Percentiles rank a stretch among this genome's conserved stretches.
Evolutionary conservation across 345 rosid genomes (phyloP).

Genomic region (Abelmoschus esculentus): DNA sequence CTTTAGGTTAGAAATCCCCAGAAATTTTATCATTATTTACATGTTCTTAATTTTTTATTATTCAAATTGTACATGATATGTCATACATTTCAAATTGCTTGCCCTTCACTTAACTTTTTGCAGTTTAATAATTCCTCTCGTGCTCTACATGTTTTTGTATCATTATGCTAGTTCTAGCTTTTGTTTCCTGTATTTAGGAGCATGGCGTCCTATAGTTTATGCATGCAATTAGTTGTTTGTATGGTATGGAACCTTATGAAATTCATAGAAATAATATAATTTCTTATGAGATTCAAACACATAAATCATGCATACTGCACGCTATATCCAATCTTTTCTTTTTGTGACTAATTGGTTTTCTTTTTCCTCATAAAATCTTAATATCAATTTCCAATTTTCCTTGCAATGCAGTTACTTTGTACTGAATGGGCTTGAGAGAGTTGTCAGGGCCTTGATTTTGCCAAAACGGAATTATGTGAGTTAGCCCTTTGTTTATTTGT

Average conservation of each 20-base stretch:
- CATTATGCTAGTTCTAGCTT: not conserved
- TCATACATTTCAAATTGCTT: conserved; percentile 7
- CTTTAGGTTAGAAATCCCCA: not conserved
- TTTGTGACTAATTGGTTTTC: not conserved
- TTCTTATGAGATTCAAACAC: not conserved
- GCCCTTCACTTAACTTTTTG: not conserved
- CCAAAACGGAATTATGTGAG: conserved; percentile 94
- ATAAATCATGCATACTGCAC: not conserved
- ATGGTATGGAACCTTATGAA: not conserved
- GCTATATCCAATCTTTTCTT: not conserved
- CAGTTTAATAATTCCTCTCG: not conserved
- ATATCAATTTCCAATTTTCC: conserved; percentile 5
- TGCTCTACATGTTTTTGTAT: not conserved
- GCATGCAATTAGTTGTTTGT: not conserved
- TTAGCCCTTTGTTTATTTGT: not conserved
- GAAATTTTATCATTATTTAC: not conserved
- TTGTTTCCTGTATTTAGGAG: not conserved
- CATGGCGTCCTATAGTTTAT: not conserved
- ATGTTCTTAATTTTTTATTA: not conserved
- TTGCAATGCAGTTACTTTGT: conserved; percentile 58
- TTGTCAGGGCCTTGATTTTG: conserved; percentile 72
- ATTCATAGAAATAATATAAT: not conserved
- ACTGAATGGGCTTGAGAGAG: conserved; percentile 92
- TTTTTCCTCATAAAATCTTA: not conserved
- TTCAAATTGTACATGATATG: not conserved